Conservation (phyloP, 441 rosid genomes). For the Erysimum cheiri region DNA sequence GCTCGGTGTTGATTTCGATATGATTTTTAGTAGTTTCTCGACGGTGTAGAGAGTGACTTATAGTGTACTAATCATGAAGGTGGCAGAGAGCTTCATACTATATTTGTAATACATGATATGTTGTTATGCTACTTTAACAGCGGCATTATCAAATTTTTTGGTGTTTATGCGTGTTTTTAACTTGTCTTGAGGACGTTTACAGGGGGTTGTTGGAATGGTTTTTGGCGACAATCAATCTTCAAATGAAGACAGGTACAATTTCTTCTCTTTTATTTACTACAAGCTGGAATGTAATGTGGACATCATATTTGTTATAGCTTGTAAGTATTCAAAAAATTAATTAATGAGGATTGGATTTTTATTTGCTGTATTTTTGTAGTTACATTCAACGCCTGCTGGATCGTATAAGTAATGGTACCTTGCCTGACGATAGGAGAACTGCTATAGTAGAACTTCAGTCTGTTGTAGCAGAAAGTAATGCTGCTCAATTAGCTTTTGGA, state of each 20-base stretch:
- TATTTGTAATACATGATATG: neutral
- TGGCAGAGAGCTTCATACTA: neutral
- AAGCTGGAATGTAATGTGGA: neutral
- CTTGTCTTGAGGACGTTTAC: slow-evolving; percentile 38
- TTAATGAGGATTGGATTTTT: neutral
- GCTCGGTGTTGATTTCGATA: neutral
- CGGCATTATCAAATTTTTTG: neutral
- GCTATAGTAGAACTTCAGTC: slow-evolving; percentile 91
- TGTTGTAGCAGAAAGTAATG: slow-evolving; percentile 82
- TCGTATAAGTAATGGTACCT: slow-evolving; percentile 81
- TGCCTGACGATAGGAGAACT: slow-evolving; percentile 89
- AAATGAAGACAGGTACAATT: slow-evolving; percentile 73
- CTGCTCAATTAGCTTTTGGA: slow-evolving; percentile 90
- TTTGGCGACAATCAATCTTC: slow-evolving; percentile 89
- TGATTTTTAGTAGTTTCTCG: neutral
- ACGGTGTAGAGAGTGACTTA: slow-evolving; percentile 8
- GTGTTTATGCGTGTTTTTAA: slow-evolving; percentile 8
- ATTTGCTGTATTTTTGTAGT: slow-evolving; percentile 45
- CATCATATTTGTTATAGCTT: neutral
- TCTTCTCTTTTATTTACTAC: slow-evolving; percentile 10
- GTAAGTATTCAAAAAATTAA: neutral
- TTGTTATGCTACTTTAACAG: slow-evolving; percentile 1
- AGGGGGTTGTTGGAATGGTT: slow-evolving; percentile 96
- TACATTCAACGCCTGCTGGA: slow-evolving; percentile 87
- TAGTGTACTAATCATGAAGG: slow-evolving; percentile 3